Evolutionary conservation across 768 basidiomycete species (phyloP).

Genomic region (Russula foetens): DNA sequence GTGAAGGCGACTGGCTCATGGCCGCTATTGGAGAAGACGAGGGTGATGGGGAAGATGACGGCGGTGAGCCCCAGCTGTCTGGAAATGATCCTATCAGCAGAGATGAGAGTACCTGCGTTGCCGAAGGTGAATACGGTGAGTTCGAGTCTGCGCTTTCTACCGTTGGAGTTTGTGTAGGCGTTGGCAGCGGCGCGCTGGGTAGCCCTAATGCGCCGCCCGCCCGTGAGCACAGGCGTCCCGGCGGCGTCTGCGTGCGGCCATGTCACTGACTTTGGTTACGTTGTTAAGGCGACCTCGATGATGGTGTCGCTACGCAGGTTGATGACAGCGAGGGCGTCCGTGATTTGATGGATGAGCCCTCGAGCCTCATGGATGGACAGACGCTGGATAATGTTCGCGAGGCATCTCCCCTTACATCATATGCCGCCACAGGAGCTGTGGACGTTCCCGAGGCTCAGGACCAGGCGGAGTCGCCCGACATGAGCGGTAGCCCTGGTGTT

Average conservation of each 20-base stretch:
- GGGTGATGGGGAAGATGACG: conserved; percentile 36
- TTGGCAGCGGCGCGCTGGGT: conserved; percentile 25
- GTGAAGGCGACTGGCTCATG: conserved; percentile 85
- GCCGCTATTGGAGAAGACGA: conserved; percentile 75
- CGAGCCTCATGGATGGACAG: conserved; percentile 19
- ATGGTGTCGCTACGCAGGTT: conserved; percentile 25
- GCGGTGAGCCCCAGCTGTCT: conserved; percentile 19
- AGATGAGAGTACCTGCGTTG: conserved; percentile 7
- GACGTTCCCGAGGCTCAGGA: conserved; percentile 12
- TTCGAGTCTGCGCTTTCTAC: conserved; percentile 18
- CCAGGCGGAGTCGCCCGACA: neutral
- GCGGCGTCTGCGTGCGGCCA: conserved; percentile 32
- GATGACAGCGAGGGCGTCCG: conserved; percentile 19
- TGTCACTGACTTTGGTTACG: conserved; percentile 57
- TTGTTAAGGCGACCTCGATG: conserved; percentile 38
- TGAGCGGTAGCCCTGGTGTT: conserved; percentile 7
- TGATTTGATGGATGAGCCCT: conserved; percentile 15
- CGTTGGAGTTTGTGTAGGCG: conserved; percentile 26
- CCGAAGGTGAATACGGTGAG: conserved; percentile 26
- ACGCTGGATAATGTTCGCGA: conserved; percentile 18
- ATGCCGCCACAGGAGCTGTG: conserved; percentile 12
- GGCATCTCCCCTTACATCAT: conserved; percentile 9
- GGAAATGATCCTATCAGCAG: conserved; percentile 3
- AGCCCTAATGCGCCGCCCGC: conserved; percentile 16
- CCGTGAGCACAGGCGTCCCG: conserved; percentile 16